phyloP scores from a whole-genome alignment of 345 rosid species.

The Sapria himalayana region DNA sequence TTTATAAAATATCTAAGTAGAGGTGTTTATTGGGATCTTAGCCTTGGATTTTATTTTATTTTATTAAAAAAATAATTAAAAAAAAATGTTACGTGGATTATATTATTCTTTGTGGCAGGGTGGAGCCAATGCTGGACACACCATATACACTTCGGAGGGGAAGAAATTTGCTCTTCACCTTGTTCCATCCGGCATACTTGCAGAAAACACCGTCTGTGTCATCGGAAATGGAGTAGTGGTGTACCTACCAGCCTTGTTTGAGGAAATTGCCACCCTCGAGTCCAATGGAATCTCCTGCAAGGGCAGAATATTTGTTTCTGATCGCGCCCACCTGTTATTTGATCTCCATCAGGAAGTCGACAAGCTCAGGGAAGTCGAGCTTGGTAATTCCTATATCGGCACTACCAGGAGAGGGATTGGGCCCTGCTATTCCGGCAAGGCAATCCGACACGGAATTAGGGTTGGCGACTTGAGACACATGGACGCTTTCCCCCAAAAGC shows the following conservation, averaged over 20 bases:
- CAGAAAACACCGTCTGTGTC: conserved; percentile 70
- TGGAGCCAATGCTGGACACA: conserved; percentile 98
- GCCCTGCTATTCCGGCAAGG: conserved; percentile 73
- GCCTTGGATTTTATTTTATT: too few species aligned
- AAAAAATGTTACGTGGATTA: too few species aligned
- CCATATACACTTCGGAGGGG: conserved; percentile 83
- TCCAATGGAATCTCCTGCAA: conserved; percentile 63
- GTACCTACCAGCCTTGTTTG: conserved; percentile 63
- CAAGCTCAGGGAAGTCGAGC: conserved; percentile 77
- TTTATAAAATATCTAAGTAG: too few species aligned
- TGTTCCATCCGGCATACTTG: conserved; percentile 84
- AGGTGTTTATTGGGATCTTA: too few species aligned
- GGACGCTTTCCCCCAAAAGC: conserved; percentile 86
- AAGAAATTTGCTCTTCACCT: conserved; percentile 93
- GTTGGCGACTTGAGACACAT: conserved; percentile 81
- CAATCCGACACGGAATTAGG: conserved; percentile 73
- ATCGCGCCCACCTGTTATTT: conserved; percentile 75
- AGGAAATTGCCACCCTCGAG: conserved; percentile 75
- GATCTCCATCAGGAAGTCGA: conserved; percentile 89
- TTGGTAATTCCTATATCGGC: conserved; percentile 75
- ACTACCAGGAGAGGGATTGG: conserved; percentile 94
- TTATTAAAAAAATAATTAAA: too few species aligned
- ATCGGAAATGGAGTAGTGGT: conserved; percentile 95
- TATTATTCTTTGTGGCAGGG: conserved; percentile 26
- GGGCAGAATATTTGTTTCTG: conserved; percentile 85